A percentile compares a stretch with the other conserved stretches of the same genome.
Evolutionary conservation across 2,329 filamentous ascomycete genomes (phyloP).

Genomic region (Neonectria faginata): DNA sequence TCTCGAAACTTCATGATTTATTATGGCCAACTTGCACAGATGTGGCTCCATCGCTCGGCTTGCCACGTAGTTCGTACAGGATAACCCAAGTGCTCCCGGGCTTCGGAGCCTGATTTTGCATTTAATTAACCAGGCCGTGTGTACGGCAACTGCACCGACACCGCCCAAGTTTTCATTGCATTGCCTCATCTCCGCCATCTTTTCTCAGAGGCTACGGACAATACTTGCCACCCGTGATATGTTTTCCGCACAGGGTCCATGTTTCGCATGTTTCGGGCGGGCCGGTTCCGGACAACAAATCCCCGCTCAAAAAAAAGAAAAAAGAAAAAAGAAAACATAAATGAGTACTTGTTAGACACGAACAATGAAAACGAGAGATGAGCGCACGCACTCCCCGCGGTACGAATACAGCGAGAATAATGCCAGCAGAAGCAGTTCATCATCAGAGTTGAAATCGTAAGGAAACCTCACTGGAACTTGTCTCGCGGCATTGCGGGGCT

Average conservation of each 20-base stretch:
- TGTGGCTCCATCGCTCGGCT: neutral
- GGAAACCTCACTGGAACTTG: neutral
- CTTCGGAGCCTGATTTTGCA: neutral
- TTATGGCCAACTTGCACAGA: neutral
- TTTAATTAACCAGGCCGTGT: neutral
- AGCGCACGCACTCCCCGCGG: neutral
- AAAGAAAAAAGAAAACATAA: no score
- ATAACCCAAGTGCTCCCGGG: neutral
- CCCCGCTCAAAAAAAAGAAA: constrained; percentile 16
- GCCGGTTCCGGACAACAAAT: neutral
- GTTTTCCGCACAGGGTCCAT: neutral
- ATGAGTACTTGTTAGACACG: neutral
- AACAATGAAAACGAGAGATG: neutral
- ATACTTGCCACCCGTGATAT: neutral
- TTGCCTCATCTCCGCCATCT: neutral
- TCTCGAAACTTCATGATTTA: neutral
- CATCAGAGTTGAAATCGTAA: neutral
- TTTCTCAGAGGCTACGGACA: neutral
- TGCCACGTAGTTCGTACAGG: neutral
- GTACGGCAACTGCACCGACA: neutral
- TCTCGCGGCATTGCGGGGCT: neutral
- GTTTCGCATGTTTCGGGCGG: constrained; percentile 9
- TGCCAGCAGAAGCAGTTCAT: neutral
- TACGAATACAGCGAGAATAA: neutral
- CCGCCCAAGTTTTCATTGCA: neutral